Evolutionary conservation across 768 basidiomycete species (phyloP), one percentile per base, ranked within the genome.

Genomic region (Crepidotus variabilis): DNA sequence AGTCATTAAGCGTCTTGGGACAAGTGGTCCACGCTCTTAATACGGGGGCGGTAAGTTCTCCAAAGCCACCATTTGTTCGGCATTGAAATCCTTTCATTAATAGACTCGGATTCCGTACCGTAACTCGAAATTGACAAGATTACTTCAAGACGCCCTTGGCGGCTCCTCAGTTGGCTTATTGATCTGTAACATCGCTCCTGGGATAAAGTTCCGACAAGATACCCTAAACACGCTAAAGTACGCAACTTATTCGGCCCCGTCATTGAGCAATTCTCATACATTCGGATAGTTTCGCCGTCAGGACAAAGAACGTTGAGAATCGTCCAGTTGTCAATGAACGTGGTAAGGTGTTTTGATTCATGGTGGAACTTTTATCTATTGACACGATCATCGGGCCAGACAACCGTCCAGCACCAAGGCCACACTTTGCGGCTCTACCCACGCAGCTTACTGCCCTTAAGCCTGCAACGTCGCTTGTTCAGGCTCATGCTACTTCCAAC

Each of bases 191-290:
- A 74, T 96, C 8, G 90, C 93, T 9, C 92, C 94, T 14, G 90
- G 90, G 1, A 72, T 72, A 33, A 92, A 86, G 68, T 93, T 92
- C 61, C 77, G 90, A 54, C 86, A 90, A 68, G 93, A 95, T 70
- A 93, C 92, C 4, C 75, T 94, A 14, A 93, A 94, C 68, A 95
- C 94, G 3, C 77, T 96, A n/a, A 93, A 94, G 92, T 91, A 63
- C 50, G 78, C 72, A 22, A 45, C 13, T 57, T 23, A 33, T 9
- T 11, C 24, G 20, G 48, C 11, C 36, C 5, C 1, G 13, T 51
- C 10, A 49, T 20, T 34, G 32, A 46, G 23, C 47, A 46, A 47
- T 47, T 22, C 56, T 53, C 24, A 56, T 22, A 47, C 36, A 21
- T 45, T 55, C 50, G n/a, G 36, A 16, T 52, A 74, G 90, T 66